phyloP scores from a whole-genome alignment of 139 green algal species.

The Chlorella sorokiniana region DNA sequence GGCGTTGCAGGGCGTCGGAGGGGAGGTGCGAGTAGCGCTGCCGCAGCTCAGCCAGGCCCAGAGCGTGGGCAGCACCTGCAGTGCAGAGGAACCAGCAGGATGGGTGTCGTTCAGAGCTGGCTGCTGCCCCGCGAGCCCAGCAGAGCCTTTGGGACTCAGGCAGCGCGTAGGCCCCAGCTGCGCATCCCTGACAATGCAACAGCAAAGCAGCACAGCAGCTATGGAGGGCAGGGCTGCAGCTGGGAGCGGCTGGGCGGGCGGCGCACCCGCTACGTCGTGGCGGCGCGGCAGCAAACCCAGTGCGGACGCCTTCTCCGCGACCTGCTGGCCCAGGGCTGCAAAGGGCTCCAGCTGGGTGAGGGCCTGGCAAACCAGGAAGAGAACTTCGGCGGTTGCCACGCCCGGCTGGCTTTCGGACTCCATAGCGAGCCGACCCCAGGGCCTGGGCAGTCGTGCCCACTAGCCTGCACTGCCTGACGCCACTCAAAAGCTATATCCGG shows the following conservation, averaged over 20 bases:
- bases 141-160: too few species aligned
- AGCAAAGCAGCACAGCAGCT: too few species aligned
- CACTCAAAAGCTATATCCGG: too few species aligned
- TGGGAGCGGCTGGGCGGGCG: background rate
- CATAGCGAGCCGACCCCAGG: too few species aligned
- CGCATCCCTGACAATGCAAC: background rate
- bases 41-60: slow-evolving; percentile 33
- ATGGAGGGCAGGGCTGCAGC: background rate
- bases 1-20: slow-evolving; percentile 37
- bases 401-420: background rate
- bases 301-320: slow-evolving; percentile 49
- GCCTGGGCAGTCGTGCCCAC: too few species aligned
- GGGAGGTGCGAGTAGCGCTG: slow-evolving; percentile 48
- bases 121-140: too few species aligned
- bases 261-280: slow-evolving; percentile 48
- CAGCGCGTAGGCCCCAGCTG: too few species aligned
- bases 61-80: slow-evolving; percentile 45
- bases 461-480: too few species aligned
- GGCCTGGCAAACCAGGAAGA: slow-evolving; percentile 56
- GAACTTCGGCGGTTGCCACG: slow-evolving; percentile 34
- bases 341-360: slow-evolving; percentile 47
- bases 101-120: background rate
- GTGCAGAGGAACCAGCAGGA: too few species aligned
- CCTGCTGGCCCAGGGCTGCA: slow-evolving; percentile 13
- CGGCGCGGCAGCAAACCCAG: slow-evolving; percentile 61